These are phyloP conservation scores for Gaultheria prostrata DNA, from an alignment of 148 eudicot genomes.

Conservation along the genomic window DNA sequence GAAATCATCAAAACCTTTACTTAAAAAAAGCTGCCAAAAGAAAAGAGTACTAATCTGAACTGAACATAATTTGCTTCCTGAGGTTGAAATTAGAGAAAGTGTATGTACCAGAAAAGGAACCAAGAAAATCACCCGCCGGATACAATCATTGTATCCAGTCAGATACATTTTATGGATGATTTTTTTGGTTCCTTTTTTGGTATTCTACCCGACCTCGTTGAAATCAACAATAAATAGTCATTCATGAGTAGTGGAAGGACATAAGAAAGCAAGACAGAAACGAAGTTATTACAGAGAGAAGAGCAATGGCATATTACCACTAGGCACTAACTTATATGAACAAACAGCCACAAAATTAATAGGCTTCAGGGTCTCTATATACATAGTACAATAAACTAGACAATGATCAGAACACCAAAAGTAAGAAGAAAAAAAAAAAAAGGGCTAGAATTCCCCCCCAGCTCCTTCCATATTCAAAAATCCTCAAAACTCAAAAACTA, in stretches of 20 bases:
- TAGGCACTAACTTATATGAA: neutral
- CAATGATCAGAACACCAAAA: neutral
- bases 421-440: neutral
- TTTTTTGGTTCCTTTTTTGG: too few species aligned
- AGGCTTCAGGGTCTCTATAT: neutral
- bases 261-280: neutral
- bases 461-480: neutral
- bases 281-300: neutral
- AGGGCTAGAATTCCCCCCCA: neutral
- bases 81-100: neutral
- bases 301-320: too few species aligned
- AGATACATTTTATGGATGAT: too few species aligned
- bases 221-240: neutral
- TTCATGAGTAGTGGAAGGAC: neutral
- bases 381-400: neutral
- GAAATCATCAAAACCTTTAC: neutral
- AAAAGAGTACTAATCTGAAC: neutral
- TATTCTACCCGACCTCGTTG: too few species aligned
- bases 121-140: too few species aligned
- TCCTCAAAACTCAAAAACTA: constrained; percentile 7
- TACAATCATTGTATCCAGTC: too few species aligned
- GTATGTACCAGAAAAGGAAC: too few species aligned
- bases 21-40: neutral
- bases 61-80: neutral
- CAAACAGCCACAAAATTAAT: neutral